Conservation (phyloP, 2,329 filamentous ascomycete species). For the Apiospora kogelbergensis region DNA sequence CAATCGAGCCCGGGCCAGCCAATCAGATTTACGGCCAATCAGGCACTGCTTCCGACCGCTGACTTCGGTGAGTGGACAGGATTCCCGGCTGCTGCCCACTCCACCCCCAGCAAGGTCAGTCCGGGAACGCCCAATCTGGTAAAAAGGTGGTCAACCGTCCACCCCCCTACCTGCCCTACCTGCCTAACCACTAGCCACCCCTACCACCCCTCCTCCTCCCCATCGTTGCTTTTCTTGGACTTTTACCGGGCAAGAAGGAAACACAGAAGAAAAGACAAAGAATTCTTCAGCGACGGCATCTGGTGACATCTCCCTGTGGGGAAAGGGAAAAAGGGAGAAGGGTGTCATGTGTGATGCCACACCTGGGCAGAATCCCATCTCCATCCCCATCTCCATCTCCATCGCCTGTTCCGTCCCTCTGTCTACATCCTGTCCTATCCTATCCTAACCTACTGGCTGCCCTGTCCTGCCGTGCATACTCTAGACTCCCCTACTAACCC, state of each 20-base stretch:
- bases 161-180: neutral
- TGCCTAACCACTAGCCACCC: neutral
- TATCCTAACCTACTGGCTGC: neutral
- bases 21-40: neutral
- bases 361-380: neutral
- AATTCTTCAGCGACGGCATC: conserved; percentile 1
- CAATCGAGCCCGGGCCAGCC: neutral
- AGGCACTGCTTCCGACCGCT: neutral
- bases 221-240: conserved; percentile 1
- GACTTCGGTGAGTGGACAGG: conserved; percentile 4
- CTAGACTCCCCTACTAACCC: neutral
- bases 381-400: neutral
- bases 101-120: conserved; percentile 3
- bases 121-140: neutral
- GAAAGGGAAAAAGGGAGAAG: neutral
- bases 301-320: conserved; percentile 4
- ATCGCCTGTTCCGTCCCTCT: neutral
- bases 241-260: neutral
- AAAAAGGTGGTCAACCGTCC: conserved; percentile 3
- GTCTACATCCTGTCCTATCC: too few relatives aligned
- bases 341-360: neutral
- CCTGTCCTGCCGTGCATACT: neutral
- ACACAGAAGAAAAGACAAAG: neutral
- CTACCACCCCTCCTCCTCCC: neutral
- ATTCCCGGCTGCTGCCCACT: conserved; percentile 5